phyloP scores from a whole-genome alignment of 192 early-diverging fungal species.

The Rhizoclosmatium sp. region DNA sequence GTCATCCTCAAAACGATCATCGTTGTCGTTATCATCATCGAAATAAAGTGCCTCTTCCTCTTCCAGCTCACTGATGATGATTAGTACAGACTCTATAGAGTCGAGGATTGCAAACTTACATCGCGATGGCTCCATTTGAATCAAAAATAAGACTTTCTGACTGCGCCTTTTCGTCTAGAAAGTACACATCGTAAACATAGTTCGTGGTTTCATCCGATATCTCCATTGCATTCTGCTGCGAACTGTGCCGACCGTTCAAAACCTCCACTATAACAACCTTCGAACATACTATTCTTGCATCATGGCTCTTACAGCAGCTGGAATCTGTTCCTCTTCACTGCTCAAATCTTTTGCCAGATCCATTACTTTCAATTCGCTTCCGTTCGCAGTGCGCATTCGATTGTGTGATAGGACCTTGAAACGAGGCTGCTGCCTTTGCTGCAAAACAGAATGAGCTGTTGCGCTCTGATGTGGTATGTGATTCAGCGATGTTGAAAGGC shows the following conservation, averaged over 20 bases:
- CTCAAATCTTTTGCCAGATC: not conserved
- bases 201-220: not conserved
- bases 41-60: slow-evolving; percentile 15
- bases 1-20: slow-evolving; percentile 24
- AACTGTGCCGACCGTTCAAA: not conserved
- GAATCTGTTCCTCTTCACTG: not conserved
- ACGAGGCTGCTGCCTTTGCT: not conserved
- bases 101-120: slow-evolving; percentile 4
- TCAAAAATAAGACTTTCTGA: not conserved
- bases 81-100: not conserved
- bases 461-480: not conserved
- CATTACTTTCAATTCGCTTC: slow-evolving; percentile 19
- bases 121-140: not conserved
- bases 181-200: slow-evolving; percentile 25
- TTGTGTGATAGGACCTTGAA: slow-evolving; percentile 30
- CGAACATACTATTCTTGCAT: slow-evolving; percentile 16
- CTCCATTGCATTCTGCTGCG: slow-evolving; percentile 1
- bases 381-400: slow-evolving; percentile 8
- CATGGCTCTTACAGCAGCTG: slow-evolving; percentile 14
- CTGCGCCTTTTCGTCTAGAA: not conserved
- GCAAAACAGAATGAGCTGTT: not conserved
- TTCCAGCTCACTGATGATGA: slow-evolving; percentile 15
- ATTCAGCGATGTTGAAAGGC: not conserved
- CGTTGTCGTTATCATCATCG: slow-evolving; percentile 14
- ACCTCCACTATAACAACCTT: not conserved